These are phyloP conservation scores for Pseudogymnoascus sp. DNA, from an alignment of 2,329 filamentous ascomycete species.

Conservation along the genomic window DNA sequence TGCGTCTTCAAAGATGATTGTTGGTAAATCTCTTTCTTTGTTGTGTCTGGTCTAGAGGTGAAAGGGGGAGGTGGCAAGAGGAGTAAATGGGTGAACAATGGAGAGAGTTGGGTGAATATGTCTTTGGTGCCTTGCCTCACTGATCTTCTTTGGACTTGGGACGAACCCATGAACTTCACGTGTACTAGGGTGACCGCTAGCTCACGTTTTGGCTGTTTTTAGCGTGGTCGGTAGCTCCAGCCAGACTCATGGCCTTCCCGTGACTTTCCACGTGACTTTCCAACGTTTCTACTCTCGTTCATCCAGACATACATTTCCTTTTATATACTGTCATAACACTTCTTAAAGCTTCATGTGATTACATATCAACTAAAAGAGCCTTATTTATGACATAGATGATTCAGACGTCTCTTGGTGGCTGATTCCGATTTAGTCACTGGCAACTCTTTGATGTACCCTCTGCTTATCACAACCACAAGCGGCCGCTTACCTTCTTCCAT, in stretches of 20 bases:
- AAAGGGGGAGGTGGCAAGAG: not conserved
- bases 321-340: not conserved
- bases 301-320: not conserved
- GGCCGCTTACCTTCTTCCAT: not conserved
- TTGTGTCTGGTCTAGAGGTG: not conserved
- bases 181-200: not conserved
- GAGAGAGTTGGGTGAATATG: not conserved
- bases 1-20: not conserved
- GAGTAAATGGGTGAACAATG: not conserved
- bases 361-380: not conserved
- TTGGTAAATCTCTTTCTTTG: not conserved
- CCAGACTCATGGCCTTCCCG: not conserved
- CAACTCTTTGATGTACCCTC: not conserved
- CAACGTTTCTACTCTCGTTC: not conserved
- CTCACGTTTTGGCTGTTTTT: not conserved
- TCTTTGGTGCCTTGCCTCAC: not conserved
- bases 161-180: conserved; percentile 1
- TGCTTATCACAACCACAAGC: conserved; percentile 4
- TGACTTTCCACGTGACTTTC: not conserved
- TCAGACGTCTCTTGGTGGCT: not conserved
- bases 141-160: not conserved
- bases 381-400: not conserved
- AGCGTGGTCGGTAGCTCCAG: not conserved
- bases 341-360: not conserved
- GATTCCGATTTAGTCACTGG: not conserved